Evolutionary conservation across 164 flowering plant species (phyloP).

Genomic region (Vitis rotundifolia): DNA sequence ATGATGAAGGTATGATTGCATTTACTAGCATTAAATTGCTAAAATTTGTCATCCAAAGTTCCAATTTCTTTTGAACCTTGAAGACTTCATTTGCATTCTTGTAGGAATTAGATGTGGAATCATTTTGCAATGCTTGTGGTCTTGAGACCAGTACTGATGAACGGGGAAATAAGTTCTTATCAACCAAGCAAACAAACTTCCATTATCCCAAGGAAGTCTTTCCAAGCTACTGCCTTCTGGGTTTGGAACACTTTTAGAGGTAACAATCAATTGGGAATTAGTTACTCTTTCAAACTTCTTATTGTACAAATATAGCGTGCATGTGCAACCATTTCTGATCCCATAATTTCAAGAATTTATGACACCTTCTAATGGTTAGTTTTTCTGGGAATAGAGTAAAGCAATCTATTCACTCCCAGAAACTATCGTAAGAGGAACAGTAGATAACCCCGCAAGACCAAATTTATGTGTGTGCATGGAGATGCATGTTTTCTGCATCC

Average conservation of each 20-base stretch:
- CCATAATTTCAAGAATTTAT: no score
- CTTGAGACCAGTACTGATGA: conserved; percentile 59
- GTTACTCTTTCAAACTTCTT: no score
- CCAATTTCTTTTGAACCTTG: background rate
- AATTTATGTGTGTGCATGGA: no score
- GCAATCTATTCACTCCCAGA: no score
- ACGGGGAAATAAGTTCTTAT: conserved; percentile 56
- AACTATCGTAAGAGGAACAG: no score
- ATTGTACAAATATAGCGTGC: no score
- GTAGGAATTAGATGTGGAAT: conserved; percentile 77
- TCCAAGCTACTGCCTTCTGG: conserved; percentile 38
- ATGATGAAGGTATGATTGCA: conserved; percentile 58
- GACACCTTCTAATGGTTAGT: no score
- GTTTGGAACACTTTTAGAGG: conserved; percentile 41
- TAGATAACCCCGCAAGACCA: no score
- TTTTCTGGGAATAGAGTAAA: no score
- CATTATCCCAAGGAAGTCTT: conserved; percentile 49
- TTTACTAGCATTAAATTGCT: no score
- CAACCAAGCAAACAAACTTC: conserved; percentile 70
- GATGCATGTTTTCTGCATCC: no score
- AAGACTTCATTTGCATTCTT: conserved; percentile 8
- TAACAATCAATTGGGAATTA: conserved; percentile 1
- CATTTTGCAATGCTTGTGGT: conserved; percentile 74
- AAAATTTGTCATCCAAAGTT: background rate
- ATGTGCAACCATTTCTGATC: no score